These are phyloP conservation scores for Barnettozyma hawaiiensis DNA, from an alignment of 1,139 yeast species.

Conservation along the genomic window DNA sequence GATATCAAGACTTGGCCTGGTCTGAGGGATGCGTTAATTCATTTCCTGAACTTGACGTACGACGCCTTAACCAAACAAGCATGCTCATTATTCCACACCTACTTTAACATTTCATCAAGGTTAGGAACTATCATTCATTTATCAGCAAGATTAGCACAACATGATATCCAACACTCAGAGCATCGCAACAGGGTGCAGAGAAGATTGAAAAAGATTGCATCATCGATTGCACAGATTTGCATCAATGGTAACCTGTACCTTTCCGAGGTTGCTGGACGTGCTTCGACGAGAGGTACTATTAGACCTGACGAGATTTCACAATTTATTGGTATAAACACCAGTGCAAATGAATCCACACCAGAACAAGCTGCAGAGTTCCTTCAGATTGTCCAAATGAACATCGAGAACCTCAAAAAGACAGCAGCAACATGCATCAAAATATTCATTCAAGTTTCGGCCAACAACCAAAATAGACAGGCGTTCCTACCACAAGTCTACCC, in stretches of 20 bases:
- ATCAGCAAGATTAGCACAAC: slow-evolving; percentile 47
- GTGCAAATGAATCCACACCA: not conserved
- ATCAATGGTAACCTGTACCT: slow-evolving; percentile 54
- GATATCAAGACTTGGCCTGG: slow-evolving; percentile 59
- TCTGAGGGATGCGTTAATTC: slow-evolving; percentile 40
- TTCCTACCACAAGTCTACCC: slow-evolving; percentile 62
- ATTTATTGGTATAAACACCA: not conserved
- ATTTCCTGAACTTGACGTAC: slow-evolving; percentile 41
- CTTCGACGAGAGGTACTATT: slow-evolving; percentile 27
- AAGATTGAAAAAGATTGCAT: slow-evolving; percentile 45
- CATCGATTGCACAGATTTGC: slow-evolving; percentile 53
- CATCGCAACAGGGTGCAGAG: slow-evolving; percentile 42
- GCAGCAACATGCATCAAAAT: slow-evolving; percentile 22
- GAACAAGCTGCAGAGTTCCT: slow-evolving; percentile 13
- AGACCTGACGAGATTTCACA: slow-evolving; percentile 9
- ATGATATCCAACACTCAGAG: slow-evolving; percentile 42
- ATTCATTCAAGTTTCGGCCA: slow-evolving; percentile 24
- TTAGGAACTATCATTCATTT: slow-evolving; percentile 43
- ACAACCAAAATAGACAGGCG: slow-evolving; percentile 25
- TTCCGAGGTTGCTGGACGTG: slow-evolving; percentile 28
- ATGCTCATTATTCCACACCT: slow-evolving; percentile 45
- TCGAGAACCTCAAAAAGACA: slow-evolving; percentile 19
- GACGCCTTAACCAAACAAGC: slow-evolving; percentile 46
- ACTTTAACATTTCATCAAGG: slow-evolving; percentile 46
- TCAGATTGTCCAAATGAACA: slow-evolving; percentile 19